These are phyloP conservation scores for Neurospora sp. DNA, from an alignment of 495 filamentous ascomycete species.

Conservation along the genomic window DNA sequence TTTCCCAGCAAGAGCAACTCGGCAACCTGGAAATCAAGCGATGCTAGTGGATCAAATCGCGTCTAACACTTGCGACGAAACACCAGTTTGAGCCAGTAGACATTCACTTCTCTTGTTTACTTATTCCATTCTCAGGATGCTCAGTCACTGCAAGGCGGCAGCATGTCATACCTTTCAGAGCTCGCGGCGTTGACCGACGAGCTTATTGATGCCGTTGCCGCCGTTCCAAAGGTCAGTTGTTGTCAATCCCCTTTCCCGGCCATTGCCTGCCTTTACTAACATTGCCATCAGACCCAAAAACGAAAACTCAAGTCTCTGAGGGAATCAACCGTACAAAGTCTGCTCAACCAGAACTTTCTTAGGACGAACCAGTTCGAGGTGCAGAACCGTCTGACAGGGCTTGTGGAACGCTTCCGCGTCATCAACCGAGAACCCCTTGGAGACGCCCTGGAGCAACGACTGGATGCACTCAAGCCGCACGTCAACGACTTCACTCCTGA, in stretches of 20 bases:
- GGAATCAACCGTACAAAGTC: conserved; percentile 41
- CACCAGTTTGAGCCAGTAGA: not conserved
- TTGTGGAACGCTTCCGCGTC: conserved; percentile 82
- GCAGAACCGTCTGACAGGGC: conserved; percentile 57
- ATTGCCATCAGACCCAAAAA: conserved; percentile 26
- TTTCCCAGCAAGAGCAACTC: not conserved
- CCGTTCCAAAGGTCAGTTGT: conserved; percentile 16
- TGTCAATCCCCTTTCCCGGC: not conserved
- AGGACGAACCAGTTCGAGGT: conserved; percentile 89
- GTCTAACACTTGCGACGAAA: not conserved
- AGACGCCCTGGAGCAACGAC: conserved; percentile 57
- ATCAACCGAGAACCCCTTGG: conserved; percentile 68
- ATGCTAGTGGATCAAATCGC: not conserved
- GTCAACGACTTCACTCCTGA: conserved; percentile 62
- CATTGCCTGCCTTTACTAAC: not conserved
- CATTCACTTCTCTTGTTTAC: not conserved
- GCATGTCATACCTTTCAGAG: conserved; percentile 40
- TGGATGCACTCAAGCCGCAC: conserved; percentile 46
- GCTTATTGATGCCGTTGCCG: conserved; percentile 36
- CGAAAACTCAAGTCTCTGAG: conserved; percentile 36
- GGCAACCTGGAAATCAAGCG: not conserved
- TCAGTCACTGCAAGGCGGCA: not conserved
- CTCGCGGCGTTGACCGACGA: conserved; percentile 44
- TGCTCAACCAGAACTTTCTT: conserved; percentile 51
- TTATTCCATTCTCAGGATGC: conserved; percentile 6